Conservation (phyloP, 208 protist species). For the Leishmania guyanensis region DNA sequence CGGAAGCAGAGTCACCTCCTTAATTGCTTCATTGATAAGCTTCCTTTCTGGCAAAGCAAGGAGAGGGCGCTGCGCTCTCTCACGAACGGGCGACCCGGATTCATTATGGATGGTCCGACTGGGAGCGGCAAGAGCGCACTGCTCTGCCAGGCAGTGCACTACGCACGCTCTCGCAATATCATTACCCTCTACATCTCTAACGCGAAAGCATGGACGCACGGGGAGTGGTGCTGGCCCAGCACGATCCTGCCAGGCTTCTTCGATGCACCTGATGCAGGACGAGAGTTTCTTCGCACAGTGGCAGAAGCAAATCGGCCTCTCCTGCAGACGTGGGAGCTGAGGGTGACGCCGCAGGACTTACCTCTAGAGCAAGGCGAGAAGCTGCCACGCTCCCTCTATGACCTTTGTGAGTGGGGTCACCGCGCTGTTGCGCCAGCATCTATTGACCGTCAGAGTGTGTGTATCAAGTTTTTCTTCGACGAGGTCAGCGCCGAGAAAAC, state of each 20-base stretch:
- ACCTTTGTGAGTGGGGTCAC: constrained; percentile 88
- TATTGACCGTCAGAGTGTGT: constrained; percentile 90
- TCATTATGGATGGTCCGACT: constrained; percentile 88
- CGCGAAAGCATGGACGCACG: constrained; percentile 88
- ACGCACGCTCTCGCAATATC: constrained; percentile 69
- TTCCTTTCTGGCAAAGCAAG: constrained; percentile 84
- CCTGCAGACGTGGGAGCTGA: constrained; percentile 69
- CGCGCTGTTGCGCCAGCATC: constrained; percentile 76
- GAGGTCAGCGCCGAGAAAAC: constrained; percentile 85
- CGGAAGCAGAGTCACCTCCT: constrained; percentile 88
- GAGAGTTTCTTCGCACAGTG: constrained; percentile 83
- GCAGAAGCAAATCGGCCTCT: constrained; percentile 61
- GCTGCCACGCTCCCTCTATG: constrained; percentile 68
- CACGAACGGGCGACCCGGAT: constrained; percentile 67
- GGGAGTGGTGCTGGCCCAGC: constrained; percentile 92
- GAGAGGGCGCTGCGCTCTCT: constrained; percentile 54
- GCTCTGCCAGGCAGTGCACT: constrained; percentile 90
- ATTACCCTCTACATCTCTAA: constrained; percentile 88
- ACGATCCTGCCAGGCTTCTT: constrained; percentile 92
- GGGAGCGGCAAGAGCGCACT: constrained; percentile 90
- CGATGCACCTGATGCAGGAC: constrained; percentile 86
- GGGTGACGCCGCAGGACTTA: constrained; percentile 79
- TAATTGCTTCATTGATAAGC: constrained; percentile 89
- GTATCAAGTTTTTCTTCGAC: constrained; percentile 91
- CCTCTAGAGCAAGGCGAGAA: constrained; percentile 81